Evolutionary conservation across 139 green algal genomes (phyloP).

Genomic region (Chlamydomonas incerta): DNA sequence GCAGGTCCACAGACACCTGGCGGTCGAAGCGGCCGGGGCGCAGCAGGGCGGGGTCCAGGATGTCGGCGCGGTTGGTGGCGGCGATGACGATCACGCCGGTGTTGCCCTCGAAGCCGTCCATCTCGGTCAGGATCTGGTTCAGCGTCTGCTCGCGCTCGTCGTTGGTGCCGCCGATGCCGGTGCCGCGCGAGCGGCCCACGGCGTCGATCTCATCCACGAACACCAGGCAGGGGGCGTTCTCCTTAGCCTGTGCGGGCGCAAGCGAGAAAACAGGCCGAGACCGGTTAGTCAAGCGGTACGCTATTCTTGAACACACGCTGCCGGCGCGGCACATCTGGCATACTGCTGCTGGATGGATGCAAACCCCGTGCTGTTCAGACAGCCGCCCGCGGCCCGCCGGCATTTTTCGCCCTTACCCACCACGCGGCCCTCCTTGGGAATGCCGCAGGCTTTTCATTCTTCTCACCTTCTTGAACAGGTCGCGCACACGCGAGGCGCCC

Average conservation of each 20-base stretch:
- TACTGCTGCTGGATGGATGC: too few relatives aligned
- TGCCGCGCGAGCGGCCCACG: conserved; percentile 94
- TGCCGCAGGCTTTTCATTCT: too few relatives aligned
- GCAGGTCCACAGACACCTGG: conserved; percentile 95
- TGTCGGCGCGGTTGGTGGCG: conserved; percentile 99
- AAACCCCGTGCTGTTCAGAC: too few relatives aligned
- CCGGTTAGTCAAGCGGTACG: too few relatives aligned
- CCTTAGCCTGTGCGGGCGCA: conserved; percentile 76
- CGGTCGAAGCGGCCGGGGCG: conserved; percentile 99
- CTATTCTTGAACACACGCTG: too few relatives aligned
- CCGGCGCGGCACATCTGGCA: too few relatives aligned
- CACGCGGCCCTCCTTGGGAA: too few relatives aligned
- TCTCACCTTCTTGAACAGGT: conserved; percentile 97
- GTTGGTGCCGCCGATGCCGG: conserved; percentile 98
- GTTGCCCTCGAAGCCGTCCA: conserved; percentile 99
- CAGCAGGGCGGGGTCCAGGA: conserved; percentile 97
- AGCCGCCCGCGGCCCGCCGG: too few relatives aligned
- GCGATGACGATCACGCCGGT: conserved; percentile 99
- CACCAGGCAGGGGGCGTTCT: conserved; percentile 97
- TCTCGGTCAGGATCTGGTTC: conserved; percentile 97
- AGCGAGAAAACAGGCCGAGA: too few relatives aligned
- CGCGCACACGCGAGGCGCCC: conserved; percentile 94
- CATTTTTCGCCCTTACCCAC: too few relatives aligned
- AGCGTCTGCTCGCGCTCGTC: conserved; percentile 99
- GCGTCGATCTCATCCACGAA: conserved; percentile 99